Evolutionary conservation across 192 early-diverging fungal genomes (phyloP).

Genomic region (Coemansia sp.): DNA sequence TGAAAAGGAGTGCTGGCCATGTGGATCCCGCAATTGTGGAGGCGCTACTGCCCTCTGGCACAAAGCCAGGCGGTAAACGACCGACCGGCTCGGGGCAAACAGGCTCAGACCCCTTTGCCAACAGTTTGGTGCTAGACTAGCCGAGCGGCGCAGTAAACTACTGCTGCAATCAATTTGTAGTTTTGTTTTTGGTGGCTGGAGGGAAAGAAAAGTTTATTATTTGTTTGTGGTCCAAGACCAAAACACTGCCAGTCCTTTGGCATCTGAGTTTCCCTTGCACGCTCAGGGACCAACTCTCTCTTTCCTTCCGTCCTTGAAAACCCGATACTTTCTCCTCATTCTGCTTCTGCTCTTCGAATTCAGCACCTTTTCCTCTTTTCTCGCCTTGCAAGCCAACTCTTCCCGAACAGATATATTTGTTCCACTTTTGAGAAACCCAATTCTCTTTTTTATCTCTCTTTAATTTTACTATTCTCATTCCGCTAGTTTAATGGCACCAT

Average conservation of each 20-base stretch:
- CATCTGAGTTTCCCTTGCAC: neutral
- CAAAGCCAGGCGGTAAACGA: neutral
- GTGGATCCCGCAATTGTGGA: constrained; percentile 12
- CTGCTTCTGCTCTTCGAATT: constrained; percentile 4
- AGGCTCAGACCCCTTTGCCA: constrained; percentile 29
- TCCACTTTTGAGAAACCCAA: neutral
- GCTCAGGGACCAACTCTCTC: constrained; percentile 1
- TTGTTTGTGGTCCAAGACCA: constrained; percentile 3
- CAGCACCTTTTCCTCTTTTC: neutral
- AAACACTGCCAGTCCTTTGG: neutral
- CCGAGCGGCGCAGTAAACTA: constrained; percentile 16
- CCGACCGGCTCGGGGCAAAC: neutral
- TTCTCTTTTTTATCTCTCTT: constrained; percentile 10
- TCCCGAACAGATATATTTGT: no score
- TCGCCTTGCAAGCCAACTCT: neutral
- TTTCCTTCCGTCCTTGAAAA: neutral
- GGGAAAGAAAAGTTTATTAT: neutral
- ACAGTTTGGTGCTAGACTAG: constrained; percentile 5
- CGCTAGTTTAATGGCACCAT: constrained; percentile 42
- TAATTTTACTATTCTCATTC: constrained; percentile 12
- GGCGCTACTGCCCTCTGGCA: constrained; percentile 22
- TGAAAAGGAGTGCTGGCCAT: neutral
- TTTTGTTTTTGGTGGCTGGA: neutral
- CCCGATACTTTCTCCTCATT: neutral
- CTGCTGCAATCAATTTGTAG: constrained; percentile 4